Evolutionary conservation across 2,329 filamentous ascomycete genomes (phyloP).

Genomic region (Trichothecium roseum): DNA sequence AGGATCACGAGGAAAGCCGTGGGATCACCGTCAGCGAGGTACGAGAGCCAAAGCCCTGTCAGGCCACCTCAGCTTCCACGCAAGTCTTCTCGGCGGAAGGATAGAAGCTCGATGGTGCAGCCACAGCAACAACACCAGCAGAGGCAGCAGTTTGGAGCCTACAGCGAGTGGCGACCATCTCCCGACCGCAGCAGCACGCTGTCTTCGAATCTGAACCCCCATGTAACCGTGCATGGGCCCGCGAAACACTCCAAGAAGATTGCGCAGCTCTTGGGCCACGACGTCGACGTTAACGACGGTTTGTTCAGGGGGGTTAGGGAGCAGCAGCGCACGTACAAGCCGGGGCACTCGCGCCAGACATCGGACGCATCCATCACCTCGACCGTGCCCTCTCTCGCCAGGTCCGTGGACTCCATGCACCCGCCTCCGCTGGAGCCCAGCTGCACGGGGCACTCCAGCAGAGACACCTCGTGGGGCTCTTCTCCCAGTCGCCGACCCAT

Average conservation of each 20-base stretch:
- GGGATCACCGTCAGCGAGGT: too few relatives aligned
- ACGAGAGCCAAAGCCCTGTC: too few relatives aligned
- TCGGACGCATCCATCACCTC: neutral
- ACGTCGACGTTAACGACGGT: conserved; percentile 18
- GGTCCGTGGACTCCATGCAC: neutral
- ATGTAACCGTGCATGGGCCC: neutral
- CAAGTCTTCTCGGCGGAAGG: too few relatives aligned
- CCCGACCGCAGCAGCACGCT: neutral
- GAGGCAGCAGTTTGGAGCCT: neutral
- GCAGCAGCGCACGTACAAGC: neutral
- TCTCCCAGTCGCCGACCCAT: neutral
- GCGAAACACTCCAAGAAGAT: conserved; percentile 19
- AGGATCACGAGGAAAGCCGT: too few relatives aligned
- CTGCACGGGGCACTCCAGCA: neutral
- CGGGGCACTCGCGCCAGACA: neutral
- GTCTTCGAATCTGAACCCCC: neutral
- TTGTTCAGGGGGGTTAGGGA: conserved; percentile 7
- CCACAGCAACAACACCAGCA: neutral
- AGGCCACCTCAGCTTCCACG: too few relatives aligned
- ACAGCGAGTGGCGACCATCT: neutral
- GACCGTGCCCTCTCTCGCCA: neutral
- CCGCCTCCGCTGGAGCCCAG: neutral
- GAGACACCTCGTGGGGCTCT: conserved; percentile 1
- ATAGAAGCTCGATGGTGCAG: neutral
- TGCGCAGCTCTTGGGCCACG: conserved; percentile 29